Conservation (phyloP, 306 rosid species). For the Cyamopsis tetragonoloba region DNA sequence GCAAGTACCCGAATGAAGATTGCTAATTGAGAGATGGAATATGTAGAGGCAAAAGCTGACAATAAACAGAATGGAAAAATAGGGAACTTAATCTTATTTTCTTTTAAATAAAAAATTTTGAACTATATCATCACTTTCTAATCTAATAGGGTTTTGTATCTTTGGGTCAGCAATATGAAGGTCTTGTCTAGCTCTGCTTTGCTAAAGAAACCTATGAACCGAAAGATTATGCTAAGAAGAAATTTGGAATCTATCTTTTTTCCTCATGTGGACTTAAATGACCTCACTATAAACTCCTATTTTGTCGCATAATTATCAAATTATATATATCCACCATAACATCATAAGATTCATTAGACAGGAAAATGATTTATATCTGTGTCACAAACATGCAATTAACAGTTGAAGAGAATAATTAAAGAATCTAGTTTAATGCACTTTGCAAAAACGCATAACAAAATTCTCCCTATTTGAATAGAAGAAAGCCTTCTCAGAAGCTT, state of each 20-base stretch:
- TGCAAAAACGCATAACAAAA: background rate
- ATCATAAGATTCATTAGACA: constrained; percentile 16
- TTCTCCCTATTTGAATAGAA: constrained; percentile 7
- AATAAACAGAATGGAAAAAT: background rate
- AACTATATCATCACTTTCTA: constrained; percentile 3
- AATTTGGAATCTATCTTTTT: constrained; percentile 53
- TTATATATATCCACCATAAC: constrained; percentile 11
- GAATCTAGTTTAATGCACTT: background rate
- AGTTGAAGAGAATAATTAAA: background rate
- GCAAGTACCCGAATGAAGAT: background rate
- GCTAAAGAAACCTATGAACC: constrained; percentile 46
- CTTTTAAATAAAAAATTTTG: background rate
- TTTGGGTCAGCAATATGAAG: constrained; percentile 29
- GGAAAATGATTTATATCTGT: constrained; percentile 6
- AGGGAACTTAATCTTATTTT: constrained; percentile 5
- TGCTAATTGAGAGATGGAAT: background rate
- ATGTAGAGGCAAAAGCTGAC: constrained; percentile 11
- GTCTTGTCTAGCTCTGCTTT: constrained; percentile 49
- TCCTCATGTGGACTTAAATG: constrained; percentile 33
- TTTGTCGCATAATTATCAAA: constrained; percentile 1
- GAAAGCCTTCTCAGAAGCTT: constrained; percentile 52
- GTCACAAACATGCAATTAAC: constrained; percentile 23
- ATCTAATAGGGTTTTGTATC: background rate
- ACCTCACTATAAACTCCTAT: constrained; percentile 37
- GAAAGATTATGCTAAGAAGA: constrained; percentile 46